A percentile compares a stretch with the other conserved stretches of the same genome.
phyloP scores from a whole-genome alignment of 139 green algal genomes.

The Chlamydomonas sp. region DNA sequence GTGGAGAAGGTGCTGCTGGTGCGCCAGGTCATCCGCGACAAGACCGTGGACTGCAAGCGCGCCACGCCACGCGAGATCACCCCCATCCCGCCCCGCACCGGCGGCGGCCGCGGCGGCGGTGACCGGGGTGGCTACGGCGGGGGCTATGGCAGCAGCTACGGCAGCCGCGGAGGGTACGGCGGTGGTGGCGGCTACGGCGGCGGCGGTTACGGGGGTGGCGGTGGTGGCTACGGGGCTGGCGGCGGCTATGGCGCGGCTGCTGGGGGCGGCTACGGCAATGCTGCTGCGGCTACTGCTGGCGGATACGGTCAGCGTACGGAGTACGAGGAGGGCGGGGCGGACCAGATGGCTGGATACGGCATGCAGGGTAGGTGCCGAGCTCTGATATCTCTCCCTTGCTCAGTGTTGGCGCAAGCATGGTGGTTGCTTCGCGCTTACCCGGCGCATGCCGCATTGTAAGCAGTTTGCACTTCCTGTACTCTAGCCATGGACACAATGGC shows the following conservation, averaged over 20 bases:
- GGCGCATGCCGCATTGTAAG: neutral
- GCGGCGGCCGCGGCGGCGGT: constrained; percentile 1
- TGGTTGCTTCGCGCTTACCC: neutral
- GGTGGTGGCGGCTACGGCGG: constrained; percentile 4
- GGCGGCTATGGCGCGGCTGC: neutral
- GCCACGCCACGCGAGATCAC: constrained; percentile 74
- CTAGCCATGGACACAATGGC: neutral
- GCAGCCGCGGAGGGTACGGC: constrained; percentile 10
- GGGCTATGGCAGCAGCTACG: neutral
- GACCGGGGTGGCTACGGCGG: neutral
- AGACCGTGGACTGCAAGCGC: constrained; percentile 79
- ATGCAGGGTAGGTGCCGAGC: neutral
- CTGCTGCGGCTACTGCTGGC: neutral
- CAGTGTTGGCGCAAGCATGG: neutral
- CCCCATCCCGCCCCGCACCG: neutral
- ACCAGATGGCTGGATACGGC: neutral
- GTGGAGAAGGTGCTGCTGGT: constrained; percentile 82
- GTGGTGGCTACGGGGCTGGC: neutral
- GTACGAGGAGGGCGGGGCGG: neutral
- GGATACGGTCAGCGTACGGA: neutral
- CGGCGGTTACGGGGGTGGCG: constrained; percentile 11
- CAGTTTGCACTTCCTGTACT: neutral
- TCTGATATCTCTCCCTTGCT: neutral
- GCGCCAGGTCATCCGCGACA: constrained; percentile 59
- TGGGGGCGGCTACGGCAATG: constrained; percentile 6